phyloP scores from a whole-genome alignment of 345 rosid genomes.

The Lumnitzera littorea region DNA sequence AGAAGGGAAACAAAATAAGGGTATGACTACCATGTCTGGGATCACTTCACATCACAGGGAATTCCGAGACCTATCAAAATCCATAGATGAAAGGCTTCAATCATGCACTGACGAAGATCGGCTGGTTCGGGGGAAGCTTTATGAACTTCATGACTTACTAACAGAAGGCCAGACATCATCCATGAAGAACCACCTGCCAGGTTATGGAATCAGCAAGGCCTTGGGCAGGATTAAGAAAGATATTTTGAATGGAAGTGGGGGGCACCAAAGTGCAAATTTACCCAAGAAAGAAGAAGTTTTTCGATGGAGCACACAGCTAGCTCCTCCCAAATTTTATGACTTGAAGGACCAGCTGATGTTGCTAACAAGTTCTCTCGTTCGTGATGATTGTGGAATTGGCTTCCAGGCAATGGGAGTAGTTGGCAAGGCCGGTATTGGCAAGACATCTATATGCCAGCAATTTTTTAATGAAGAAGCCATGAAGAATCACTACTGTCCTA shows the following conservation, averaged over 20 bases:
- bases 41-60: not conserved
- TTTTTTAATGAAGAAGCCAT: constrained; percentile 20
- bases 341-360: too few species aligned
- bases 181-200: not conserved
- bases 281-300: too few species aligned
- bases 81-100: not conserved
- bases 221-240: not conserved
- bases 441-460: constrained; percentile 34
- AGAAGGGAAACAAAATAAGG: too few species aligned
- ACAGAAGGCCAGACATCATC: constrained; percentile 4
- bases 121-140: constrained; percentile 7
- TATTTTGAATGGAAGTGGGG: too few species aligned
- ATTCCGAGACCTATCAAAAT: not conserved
- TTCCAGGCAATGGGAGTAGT: constrained; percentile 21
- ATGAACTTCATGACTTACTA: constrained; percentile 9
- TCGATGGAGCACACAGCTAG: too few species aligned
- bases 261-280: too few species aligned
- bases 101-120: not conserved
- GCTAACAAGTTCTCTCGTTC: constrained; percentile 12
- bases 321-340: too few species aligned
- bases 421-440: constrained; percentile 42
- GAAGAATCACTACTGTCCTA: constrained; percentile 24
- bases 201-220: not conserved
- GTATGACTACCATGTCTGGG: too few species aligned
- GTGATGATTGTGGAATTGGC: constrained; percentile 1